phyloP scores from a whole-genome alignment of 1,284 basidiomycete species.

The Lentinula novae-zelandiae region DNA sequence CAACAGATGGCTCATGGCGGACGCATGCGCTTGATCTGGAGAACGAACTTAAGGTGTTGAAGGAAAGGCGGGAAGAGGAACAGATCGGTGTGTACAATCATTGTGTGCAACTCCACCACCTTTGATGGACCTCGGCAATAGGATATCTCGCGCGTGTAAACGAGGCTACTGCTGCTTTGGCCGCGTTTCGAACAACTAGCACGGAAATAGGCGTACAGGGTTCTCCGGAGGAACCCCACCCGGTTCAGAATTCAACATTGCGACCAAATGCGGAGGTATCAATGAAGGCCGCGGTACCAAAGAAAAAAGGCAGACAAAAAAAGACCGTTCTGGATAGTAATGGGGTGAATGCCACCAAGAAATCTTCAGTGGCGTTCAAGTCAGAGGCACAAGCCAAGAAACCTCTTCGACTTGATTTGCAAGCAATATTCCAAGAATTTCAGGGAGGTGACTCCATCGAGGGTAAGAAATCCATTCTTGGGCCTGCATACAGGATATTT shows the following conservation, averaged over 20 bases:
- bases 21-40: slow-evolving; percentile 43
- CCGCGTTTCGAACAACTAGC: background rate
- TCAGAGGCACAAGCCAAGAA: background rate
- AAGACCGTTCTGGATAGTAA: background rate
- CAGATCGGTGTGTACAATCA: slow-evolving; percentile 34
- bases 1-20: slow-evolving; percentile 36
- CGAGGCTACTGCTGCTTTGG: background rate
- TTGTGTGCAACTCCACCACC: background rate
- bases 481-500: background rate
- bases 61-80: slow-evolving; percentile 36
- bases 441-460: background rate
- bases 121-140: background rate
- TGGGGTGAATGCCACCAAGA: background rate
- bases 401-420: background rate
- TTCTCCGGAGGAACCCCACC: background rate
- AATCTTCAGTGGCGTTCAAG: background rate
- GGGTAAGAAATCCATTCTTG: background rate
- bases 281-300: background rate
- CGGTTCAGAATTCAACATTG: background rate
- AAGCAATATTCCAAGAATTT: slow-evolving; percentile 1
- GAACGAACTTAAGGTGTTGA: slow-evolving; percentile 32
- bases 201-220: background rate
- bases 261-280: background rate
- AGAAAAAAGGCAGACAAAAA: slow-evolving; percentile 7
- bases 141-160: background rate